These are phyloP conservation scores for Wickerhamiella brachini DNA, from an alignment of 805 yeast species.

Conservation along the genomic window DNA sequence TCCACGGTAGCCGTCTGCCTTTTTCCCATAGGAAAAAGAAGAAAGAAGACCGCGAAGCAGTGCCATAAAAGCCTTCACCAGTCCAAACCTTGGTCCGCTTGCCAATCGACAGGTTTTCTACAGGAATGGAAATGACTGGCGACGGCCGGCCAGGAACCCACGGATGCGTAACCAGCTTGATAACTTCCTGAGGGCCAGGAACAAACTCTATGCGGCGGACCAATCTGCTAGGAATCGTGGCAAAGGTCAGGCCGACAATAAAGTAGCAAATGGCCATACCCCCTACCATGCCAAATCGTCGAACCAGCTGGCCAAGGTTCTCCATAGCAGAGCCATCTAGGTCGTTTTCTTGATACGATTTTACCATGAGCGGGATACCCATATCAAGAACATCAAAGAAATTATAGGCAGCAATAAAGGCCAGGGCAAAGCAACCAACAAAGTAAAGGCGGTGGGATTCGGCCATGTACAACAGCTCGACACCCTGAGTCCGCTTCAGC, in stretches of 20 bases:
- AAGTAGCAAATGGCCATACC: constrained; percentile 26
- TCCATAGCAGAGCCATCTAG: constrained; percentile 31
- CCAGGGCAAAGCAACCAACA: constrained; percentile 51
- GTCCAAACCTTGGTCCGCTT: constrained; percentile 62
- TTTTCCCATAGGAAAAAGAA: constrained; percentile 58
- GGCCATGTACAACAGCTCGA: constrained; percentile 68
- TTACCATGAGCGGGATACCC: constrained; percentile 37
- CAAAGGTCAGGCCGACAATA: constrained; percentile 31
- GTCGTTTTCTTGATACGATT: constrained; percentile 39
- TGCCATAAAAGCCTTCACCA: constrained; percentile 79
- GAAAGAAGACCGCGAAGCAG: constrained; percentile 59
- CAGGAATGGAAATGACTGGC: constrained; percentile 56
- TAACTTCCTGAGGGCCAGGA: constrained; percentile 37
- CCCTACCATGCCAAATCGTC: constrained; percentile 27
- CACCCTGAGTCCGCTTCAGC: constrained; percentile 39
- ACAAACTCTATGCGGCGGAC: constrained; percentile 65
- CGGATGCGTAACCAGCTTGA: constrained; percentile 64
- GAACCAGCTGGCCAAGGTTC: constrained; percentile 25
- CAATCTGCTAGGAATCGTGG: constrained; percentile 53
- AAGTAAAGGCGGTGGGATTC: constrained; percentile 74
- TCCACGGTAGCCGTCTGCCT: constrained; percentile 46
- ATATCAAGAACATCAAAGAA: constrained; percentile 39
- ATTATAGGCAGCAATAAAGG: constrained; percentile 58
- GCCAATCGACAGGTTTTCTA: constrained; percentile 40
- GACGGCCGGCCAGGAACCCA: constrained; percentile 62